phyloP scores from a whole-genome alignment of 768 basidiomycete genomes.

The Lentinula aciculospora region DNA sequence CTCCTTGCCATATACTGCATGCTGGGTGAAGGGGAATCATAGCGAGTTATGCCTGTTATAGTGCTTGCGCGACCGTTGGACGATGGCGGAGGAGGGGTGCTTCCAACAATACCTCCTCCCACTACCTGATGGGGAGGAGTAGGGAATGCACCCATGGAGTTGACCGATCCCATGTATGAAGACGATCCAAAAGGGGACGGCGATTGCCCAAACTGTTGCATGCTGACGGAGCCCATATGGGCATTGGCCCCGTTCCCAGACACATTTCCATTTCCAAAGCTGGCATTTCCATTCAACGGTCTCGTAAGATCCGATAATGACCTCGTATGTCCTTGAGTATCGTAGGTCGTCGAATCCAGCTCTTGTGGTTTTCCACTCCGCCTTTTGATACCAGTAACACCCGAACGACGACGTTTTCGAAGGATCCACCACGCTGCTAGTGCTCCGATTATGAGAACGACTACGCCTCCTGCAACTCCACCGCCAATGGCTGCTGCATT shows the following conservation, averaged over 20 bases:
- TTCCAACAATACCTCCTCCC: neutral
- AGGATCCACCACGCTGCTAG: neutral
- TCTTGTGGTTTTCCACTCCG: neutral
- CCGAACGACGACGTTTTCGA: neutral
- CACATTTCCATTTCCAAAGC: neutral
- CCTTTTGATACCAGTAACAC: neutral
- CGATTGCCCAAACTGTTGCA: neutral
- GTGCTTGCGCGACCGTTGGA: neutral
- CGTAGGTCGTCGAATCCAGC: neutral
- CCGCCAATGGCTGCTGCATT: slow-evolving; percentile 1
- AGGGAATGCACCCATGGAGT: neutral
- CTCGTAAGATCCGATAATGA: neutral
- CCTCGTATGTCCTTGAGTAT: neutral
- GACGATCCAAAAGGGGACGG: neutral
- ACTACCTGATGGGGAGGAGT: neutral
- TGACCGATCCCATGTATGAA: neutral
- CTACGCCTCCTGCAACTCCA: neutral
- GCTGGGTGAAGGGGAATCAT: slow-evolving; percentile 1
- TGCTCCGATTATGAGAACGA: neutral
- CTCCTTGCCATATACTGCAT: neutral
- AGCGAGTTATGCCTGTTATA: neutral
- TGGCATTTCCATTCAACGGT: neutral
- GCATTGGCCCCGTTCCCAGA: neutral
- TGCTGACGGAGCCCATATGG: neutral
- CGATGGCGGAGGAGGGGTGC: neutral